Conservation (phyloP, 176 grass and related monocot species). For the Eragrostis nindensis region DNA sequence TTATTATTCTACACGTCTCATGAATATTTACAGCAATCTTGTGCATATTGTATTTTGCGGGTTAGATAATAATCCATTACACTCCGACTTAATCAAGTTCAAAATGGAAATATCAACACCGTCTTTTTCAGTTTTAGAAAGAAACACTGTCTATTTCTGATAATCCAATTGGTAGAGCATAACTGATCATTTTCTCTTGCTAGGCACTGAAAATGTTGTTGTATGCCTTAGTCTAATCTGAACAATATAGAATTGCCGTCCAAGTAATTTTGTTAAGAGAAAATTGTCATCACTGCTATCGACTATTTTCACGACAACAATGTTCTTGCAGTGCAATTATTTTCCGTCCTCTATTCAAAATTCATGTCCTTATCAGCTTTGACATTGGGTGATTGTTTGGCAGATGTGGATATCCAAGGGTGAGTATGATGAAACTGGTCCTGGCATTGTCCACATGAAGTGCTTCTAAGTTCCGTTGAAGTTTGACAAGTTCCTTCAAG, state of each 20-base stretch:
- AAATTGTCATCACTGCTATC: background rate
- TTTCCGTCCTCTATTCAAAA: background rate
- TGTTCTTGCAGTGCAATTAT: background rate
- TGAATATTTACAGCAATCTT: background rate
- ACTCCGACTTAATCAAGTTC: background rate
- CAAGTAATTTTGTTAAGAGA: background rate
- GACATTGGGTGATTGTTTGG: background rate
- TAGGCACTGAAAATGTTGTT: background rate
- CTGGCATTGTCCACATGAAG: slow-evolving; percentile 78
- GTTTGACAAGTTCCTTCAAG: background rate
- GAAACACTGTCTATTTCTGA: background rate
- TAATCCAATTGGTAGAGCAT: background rate
- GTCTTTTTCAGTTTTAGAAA: too few relatives aligned
- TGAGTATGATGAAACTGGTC: slow-evolving; percentile 81
- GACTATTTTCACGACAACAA: background rate
- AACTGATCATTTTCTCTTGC: background rate
- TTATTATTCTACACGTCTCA: background rate
- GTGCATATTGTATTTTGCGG: background rate
- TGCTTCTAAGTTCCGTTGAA: slow-evolving; percentile 53
- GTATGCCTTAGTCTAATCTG: background rate
- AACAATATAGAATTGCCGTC: background rate
- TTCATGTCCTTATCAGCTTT: background rate
- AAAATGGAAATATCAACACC: background rate
- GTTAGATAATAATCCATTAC: background rate
- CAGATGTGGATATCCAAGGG: slow-evolving; percentile 94